A percentile compares a stretch with the other conserved stretches of the same genome.
phyloP scores from a whole-genome alignment of 352 stramenopile genomes.

The Phytophthora cactorum region DNA sequence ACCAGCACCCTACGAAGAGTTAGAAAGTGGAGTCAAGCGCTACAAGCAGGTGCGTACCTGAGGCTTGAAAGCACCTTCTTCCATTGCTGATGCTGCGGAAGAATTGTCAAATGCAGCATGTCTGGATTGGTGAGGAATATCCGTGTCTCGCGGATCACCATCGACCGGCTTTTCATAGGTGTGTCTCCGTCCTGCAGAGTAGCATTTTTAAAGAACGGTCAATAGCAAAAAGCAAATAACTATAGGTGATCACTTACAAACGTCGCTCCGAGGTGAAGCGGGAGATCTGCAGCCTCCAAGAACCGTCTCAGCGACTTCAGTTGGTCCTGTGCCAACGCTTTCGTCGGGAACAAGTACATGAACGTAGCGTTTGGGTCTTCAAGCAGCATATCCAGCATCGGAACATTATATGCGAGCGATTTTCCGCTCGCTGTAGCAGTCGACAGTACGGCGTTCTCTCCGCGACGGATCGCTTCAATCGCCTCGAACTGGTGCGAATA shows the following conservation, averaged over 20 bases:
- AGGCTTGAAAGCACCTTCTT: conserved; percentile 88
- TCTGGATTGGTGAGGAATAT: conserved; percentile 99
- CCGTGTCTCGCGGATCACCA: conserved; percentile 86
- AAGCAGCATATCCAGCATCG: conserved; percentile 86
- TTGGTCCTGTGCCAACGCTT: conserved; percentile 98
- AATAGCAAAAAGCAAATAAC: background rate
- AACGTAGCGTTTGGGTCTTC: conserved; percentile 63
- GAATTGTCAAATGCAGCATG: conserved; percentile 97
- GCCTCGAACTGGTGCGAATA: conserved; percentile 93
- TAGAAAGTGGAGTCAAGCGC: background rate
- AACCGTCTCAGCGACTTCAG: conserved; percentile 88
- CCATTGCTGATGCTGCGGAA: conserved; percentile 94
- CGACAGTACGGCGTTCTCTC: conserved; percentile 94
- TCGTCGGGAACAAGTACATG: conserved; percentile 98
- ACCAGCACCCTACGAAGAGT: conserved; percentile 60
- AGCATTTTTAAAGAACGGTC: background rate
- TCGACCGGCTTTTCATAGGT: conserved; percentile 85
- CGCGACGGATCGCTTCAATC: conserved; percentile 89
- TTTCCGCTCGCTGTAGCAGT: conserved; percentile 98
- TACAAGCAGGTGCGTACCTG: conserved; percentile 48
- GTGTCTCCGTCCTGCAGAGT: conserved; percentile 94
- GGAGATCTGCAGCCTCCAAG: conserved; percentile 58
- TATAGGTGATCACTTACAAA: conserved; percentile 49
- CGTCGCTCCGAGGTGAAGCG: conserved; percentile 58
- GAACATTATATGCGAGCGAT: conserved; percentile 96